Evolutionary conservation across 805 yeast species (phyloP), one percentile per base, ranked within the genome.

Genomic region (Wickerhamiella alocasiicola): DNA sequence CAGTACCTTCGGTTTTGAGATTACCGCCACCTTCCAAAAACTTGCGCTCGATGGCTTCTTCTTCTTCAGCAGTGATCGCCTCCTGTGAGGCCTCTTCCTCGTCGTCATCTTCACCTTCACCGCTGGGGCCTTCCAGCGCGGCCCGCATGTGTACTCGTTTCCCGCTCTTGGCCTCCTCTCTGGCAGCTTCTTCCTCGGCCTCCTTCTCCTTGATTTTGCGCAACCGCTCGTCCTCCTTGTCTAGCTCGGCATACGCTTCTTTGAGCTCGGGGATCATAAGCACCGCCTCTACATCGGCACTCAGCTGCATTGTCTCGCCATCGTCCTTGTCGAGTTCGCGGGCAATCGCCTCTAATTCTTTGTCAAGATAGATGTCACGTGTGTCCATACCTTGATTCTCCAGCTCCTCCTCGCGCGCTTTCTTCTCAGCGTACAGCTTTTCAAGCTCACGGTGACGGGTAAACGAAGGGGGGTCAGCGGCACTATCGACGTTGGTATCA

Each of bases 381-480:
- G 50, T 49, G 32, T 49, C 49, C n/a, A 38, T 35, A 7, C 51
- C 54, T 15, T 45, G 49, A 3, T 37, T 44, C 25, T 44, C 48
- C 6, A 46, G 49, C 33, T 39, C 48, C 6, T 44, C 49, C 13
- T 44, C 48, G 11, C 37, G 42, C 2, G 46, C 44, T 25, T 42
- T 44, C 31, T 42, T 25, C 23, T 43, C 46, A 13, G 44, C 44
- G 18, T 44, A 42, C 19, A 37, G 33, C 46, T 59, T 51, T 49
- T 74, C 81, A 24, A 64, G 64, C 23, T 60, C 61, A 31, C 88
- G 66, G 53, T 80, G 81, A 44, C 68, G 71, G 18, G 64, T 64
- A 54, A 71, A 85, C 0, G 95, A 76, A 0, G 99, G 99, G 1
- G 99, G 99, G 38, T 76, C 68, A 0, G 83, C 68, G 9, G 65